Evolutionary conservation across 2,329 filamentous ascomycete genomes (phyloP).

Genomic region (Alternaria novae-zelandiae): DNA sequence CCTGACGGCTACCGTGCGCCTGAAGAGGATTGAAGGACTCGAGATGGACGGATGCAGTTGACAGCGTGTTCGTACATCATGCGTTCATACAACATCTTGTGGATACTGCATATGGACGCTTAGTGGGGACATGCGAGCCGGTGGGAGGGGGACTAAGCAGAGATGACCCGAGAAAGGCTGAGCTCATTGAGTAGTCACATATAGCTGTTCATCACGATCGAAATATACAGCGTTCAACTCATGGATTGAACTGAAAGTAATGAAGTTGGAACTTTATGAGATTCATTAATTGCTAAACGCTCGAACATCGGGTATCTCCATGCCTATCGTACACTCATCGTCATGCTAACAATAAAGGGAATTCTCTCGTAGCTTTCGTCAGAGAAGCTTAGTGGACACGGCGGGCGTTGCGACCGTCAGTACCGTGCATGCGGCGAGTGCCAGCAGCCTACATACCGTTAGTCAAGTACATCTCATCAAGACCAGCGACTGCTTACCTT

Average conservation of each 20-base stretch:
- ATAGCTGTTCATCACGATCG: not conserved
- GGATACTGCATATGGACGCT: not conserved
- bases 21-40: not conserved
- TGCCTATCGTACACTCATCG: not conserved
- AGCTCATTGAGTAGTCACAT: not conserved
- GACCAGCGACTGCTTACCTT: constrained; percentile 60
- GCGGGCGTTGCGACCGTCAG: constrained; percentile 67
- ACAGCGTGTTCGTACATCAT: not conserved
- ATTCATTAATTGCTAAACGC: constrained; percentile 12
- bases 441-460: constrained; percentile 66
- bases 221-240: not conserved
- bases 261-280: not conserved
- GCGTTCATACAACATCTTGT: not conserved
- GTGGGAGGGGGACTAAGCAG: not conserved
- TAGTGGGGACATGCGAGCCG: not conserved
- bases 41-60: not conserved
- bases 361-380: not conserved
- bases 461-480: not conserved
- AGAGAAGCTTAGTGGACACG: constrained; percentile 30
- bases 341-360: constrained; percentile 3
- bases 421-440: constrained; percentile 75
- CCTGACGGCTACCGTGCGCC: constrained; percentile 7
- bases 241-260: not conserved
- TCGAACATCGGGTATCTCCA: constrained; percentile 23
- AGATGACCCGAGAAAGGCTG: not conserved